These are phyloP conservation scores for Flaveria robusta DNA, from an alignment of 129 eudicot species.

Conservation along the genomic window DNA sequence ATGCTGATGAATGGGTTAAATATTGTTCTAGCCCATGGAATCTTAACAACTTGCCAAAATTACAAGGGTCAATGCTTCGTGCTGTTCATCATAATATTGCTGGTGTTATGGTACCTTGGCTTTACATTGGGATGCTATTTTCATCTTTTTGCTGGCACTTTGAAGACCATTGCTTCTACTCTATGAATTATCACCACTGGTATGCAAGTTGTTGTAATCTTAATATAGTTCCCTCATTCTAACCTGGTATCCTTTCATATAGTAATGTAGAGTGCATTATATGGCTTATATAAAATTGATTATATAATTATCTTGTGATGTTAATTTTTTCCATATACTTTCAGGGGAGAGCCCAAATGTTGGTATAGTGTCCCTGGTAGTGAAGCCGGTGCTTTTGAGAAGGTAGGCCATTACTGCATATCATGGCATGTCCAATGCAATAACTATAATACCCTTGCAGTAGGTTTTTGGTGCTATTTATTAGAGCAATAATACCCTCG, in stretches of 20 bases:
- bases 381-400: slow-evolving; percentile 93
- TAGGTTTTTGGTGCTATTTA: neutral
- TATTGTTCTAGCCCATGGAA: slow-evolving; percentile 91
- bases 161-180: slow-evolving; percentile 98
- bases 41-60: slow-evolving; percentile 93
- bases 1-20: slow-evolving; percentile 63
- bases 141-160: slow-evolving; percentile 99
- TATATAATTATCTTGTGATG: slow-evolving; percentile 4
- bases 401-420: slow-evolving; percentile 49
- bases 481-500: neutral
- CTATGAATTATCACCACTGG: slow-evolving; percentile 99
- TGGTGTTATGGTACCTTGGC: slow-evolving; percentile 99
- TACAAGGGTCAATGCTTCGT: slow-evolving; percentile 93
- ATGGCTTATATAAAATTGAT: slow-evolving; percentile 1
- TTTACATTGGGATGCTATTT: slow-evolving; percentile 96
- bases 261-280: neutral
- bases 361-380: slow-evolving; percentile 99
- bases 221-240: slow-evolving; percentile 15
- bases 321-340: slow-evolving; percentile 28
- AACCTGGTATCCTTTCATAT: slow-evolving; percentile 6
- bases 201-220: slow-evolving; percentile 39
- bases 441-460: neutral
- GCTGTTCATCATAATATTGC: slow-evolving; percentile 94
- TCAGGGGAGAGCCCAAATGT: slow-evolving; percentile 99
- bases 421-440: neutral